These are phyloP conservation scores for Candolleomyces efflorescens DNA, from an alignment of 768 basidiomycete genomes.

Conservation along the genomic window DNA sequence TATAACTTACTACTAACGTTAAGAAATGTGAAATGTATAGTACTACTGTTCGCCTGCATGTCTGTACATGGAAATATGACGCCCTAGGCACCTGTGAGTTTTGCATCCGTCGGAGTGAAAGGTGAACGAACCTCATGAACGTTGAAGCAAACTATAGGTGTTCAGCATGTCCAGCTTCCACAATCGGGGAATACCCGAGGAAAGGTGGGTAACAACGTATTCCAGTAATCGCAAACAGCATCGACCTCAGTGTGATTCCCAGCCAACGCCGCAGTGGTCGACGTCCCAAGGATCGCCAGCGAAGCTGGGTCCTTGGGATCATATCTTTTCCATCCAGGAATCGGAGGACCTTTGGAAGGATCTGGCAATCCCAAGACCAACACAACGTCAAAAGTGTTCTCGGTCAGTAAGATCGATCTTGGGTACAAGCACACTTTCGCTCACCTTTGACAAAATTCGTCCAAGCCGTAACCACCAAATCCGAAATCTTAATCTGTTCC, in stretches of 20 bases:
- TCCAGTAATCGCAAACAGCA: constrained; percentile 27
- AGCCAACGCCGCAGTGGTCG: constrained; percentile 18
- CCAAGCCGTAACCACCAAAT: constrained; percentile 31
- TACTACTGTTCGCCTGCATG: too few species aligned
- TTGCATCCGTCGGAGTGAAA: too few species aligned
- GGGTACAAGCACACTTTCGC: neutral
- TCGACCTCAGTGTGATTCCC: constrained; percentile 24
- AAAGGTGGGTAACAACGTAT: constrained; percentile 24
- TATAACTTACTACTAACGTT: neutral
- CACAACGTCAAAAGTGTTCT: neutral
- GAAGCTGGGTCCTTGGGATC: constrained; percentile 20
- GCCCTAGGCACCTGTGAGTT: too few species aligned
- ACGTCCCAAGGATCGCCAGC: constrained; percentile 24
- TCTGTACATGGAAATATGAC: too few species aligned
- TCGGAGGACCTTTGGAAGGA: constrained; percentile 22
- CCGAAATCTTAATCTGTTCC: constrained; percentile 26
- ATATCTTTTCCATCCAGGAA: constrained; percentile 25
- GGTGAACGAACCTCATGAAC: too few species aligned
- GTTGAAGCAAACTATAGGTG: too few species aligned
- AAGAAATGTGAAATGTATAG: neutral
- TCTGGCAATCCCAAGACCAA: constrained; percentile 14
- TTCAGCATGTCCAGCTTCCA: constrained; percentile 7
- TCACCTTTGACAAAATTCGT: constrained; percentile 32
- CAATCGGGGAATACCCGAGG: constrained; percentile 20
- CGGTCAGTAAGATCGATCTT: too few species aligned